Base-by-base conservation (phyloP, 768 basidiomycete genomes). In the Omphalotus guepiniiformis region DNA sequence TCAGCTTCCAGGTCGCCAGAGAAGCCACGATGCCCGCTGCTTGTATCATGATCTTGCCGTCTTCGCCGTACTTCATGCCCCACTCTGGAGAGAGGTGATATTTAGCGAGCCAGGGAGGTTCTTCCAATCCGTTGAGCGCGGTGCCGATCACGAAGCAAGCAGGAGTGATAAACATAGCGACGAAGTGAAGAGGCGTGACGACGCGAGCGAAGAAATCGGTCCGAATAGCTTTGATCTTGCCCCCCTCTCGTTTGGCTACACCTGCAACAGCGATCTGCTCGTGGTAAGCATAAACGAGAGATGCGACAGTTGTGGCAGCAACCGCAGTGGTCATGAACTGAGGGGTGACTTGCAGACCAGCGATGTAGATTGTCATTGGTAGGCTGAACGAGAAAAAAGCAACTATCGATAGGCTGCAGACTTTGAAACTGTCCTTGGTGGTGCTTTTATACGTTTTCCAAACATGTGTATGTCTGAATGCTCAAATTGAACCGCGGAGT, bases 101-200 rank as follows among this genome's bases (percentile, higher is more conserved):
- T n/a, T 29, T n/a, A 23, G 21, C 23, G 7, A 42, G 21, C 40
- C 40, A 42, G 18, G 11, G 8, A 25, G 40, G 8, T 18, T 9
- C 6, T 7, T 25, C 22, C 7, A 42, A 22, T 9, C 40, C 40
- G 22, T 42, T 42, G 21, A 29, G 6, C 18, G 27, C 7, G 6
- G 18, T 29, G 6, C 23, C 21, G 13, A 23, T 7, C 23, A 42
- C 15, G 27, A 19, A 42, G 8, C 15, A 12, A 29, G 16, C 23
- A 7, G 27, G 23, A 29, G 40, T 23, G 40, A 42, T 29, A n/a
- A 42, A 23, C 21, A 29, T 29, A 22, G 40, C 40, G n/a, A 29
- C 27, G 22, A 42, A 42, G 40, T 42, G 40, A 25, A 42, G 8
- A 25, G 40, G 40, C 6, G 40, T 42, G 8, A 42, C 27, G 16